These are phyloP conservation scores for Coleophoma eucalyptorum DNA, from an alignment of 2,329 filamentous ascomycete species.

Conservation along the genomic window DNA sequence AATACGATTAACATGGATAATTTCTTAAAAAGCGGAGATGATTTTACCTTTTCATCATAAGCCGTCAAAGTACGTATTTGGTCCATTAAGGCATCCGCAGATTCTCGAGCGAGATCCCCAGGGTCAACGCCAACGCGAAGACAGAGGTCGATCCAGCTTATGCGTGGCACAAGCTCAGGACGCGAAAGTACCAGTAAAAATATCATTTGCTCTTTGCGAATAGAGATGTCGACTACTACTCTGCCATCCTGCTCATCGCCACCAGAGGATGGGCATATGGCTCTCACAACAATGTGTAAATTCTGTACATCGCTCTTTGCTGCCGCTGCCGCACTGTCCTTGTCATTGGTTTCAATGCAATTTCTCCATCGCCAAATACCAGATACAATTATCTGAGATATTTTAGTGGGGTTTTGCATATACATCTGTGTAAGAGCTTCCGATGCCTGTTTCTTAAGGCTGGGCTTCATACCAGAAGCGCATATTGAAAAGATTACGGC, in stretches of 20 bases:
- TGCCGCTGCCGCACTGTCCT: constrained; percentile 67
- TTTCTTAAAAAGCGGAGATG: not conserved
- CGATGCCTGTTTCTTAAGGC: constrained; percentile 60
- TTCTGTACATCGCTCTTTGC: constrained; percentile 62
- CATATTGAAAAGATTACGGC: constrained; percentile 77
- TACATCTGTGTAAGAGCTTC: constrained; percentile 64
- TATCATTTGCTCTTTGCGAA: constrained; percentile 68
- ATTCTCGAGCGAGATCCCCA: constrained; percentile 66
- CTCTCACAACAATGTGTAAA: constrained; percentile 56
- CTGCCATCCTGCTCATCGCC: constrained; percentile 38
- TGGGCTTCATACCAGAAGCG: constrained; percentile 55
- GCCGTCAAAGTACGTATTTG: constrained; percentile 56
- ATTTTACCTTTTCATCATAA: constrained; percentile 48
- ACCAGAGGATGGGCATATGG: constrained; percentile 59
- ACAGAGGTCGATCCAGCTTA: constrained; percentile 87
- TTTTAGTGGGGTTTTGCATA: constrained; percentile 47
- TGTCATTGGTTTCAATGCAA: constrained; percentile 65
- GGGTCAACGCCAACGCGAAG: constrained; percentile 79
- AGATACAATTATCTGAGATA: constrained; percentile 61
- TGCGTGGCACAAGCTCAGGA: constrained; percentile 69
- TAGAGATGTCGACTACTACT: constrained; percentile 38
- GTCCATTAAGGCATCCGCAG: constrained; percentile 60
- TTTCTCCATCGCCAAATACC: constrained; percentile 81
- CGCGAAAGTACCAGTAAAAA: constrained; percentile 75
- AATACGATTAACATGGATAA: constrained; percentile 7